These are phyloP conservation scores for Neurospora sp. DNA, from an alignment of 495 filamentous ascomycete species.

Conservation along the genomic window DNA sequence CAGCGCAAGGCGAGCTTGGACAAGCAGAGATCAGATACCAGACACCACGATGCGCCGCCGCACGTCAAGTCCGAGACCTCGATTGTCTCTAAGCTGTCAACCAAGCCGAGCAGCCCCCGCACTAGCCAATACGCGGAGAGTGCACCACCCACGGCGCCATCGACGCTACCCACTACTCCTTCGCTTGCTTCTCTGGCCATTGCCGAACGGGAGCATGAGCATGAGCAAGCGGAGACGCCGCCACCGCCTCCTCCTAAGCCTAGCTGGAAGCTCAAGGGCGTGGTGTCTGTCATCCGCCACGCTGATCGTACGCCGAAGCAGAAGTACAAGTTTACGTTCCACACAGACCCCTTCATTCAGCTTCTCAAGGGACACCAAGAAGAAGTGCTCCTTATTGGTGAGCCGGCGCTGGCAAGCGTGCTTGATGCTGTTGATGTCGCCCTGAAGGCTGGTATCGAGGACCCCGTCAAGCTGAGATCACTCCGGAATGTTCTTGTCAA, in stretches of 20 bases:
- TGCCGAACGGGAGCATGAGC: not conserved
- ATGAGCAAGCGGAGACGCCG: slow-evolving; percentile 27
- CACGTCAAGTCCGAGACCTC: slow-evolving; percentile 10
- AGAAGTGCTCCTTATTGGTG: slow-evolving; percentile 89
- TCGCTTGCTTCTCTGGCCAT: slow-evolving; percentile 5
- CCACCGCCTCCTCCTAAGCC: slow-evolving; percentile 86
- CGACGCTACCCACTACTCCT: slow-evolving; percentile 33
- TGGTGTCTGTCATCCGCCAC: slow-evolving; percentile 91
- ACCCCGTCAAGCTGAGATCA: slow-evolving; percentile 71
- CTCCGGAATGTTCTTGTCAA: slow-evolving; percentile 77
- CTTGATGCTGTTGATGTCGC: slow-evolving; percentile 73
- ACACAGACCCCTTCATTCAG: slow-evolving; percentile 90
- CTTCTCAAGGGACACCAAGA: slow-evolving; percentile 89
- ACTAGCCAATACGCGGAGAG: slow-evolving; percentile 25
- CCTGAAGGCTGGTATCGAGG: slow-evolving; percentile 66
- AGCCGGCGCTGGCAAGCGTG: slow-evolving; percentile 82
- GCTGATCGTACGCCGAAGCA: slow-evolving; percentile 97
- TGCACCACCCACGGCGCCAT: slow-evolving; percentile 30
- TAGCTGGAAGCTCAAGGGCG: slow-evolving; percentile 96
- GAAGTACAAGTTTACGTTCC: slow-evolving; percentile 98
- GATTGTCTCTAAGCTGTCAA: slow-evolving; percentile 20
- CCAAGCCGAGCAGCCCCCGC: slow-evolving; percentile 23
- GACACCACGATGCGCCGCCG: slow-evolving; percentile 6
- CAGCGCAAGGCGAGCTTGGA: slow-evolving; percentile 29
- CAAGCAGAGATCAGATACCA: slow-evolving; percentile 7